Percentiles rank a stretch among this genome's conserved stretches.
Conservation (phyloP, 805 yeast species). For the Kazachstania kunashirensis region DNA sequence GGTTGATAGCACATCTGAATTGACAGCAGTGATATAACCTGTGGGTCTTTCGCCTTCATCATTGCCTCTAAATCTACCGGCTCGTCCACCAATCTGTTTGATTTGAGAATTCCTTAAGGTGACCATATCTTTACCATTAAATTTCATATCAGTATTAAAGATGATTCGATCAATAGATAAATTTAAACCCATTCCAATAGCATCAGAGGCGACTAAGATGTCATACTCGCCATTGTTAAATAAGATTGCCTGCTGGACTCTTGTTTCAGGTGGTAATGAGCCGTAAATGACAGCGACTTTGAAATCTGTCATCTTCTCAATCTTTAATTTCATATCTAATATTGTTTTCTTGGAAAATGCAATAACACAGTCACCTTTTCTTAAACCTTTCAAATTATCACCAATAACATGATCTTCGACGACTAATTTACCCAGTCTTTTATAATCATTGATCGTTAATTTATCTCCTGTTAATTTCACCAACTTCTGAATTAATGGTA, state of each 20-base stretch:
- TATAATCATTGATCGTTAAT: slow-evolving; percentile 56
- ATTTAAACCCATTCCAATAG: slow-evolving; percentile 95
- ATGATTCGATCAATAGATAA: slow-evolving; percentile 72
- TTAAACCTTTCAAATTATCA: slow-evolving; percentile 18
- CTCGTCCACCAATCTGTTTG: slow-evolving; percentile 94
- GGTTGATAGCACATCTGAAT: slow-evolving; percentile 34
- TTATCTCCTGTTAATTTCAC: slow-evolving; percentile 70
- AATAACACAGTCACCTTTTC: slow-evolving; percentile 80
- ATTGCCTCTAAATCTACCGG: slow-evolving; percentile 59
- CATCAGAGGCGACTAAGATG: slow-evolving; percentile 89
- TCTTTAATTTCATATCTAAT: slow-evolving; percentile 53
- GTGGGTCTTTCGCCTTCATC: slow-evolving; percentile 15
- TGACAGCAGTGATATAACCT: slow-evolving; percentile 50
- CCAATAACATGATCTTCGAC: slow-evolving; percentile 39
- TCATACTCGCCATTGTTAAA: slow-evolving; percentile 77
- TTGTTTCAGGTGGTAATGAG: slow-evolving; percentile 88
- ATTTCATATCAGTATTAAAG: slow-evolving; percentile 60
- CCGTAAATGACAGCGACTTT: slow-evolving; percentile 91
- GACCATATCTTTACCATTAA: slow-evolving; percentile 47
- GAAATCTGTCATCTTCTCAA: slow-evolving; percentile 52
- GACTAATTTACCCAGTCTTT: slow-evolving; percentile 62
- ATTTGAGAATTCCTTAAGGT: slow-evolving; percentile 53
- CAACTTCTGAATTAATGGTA: slow-evolving; percentile 53
- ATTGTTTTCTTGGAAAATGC: slow-evolving; percentile 74
- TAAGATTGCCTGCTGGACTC: slow-evolving; percentile 69